Percentiles rank a stretch among this genome's conserved stretches.
phyloP scores from a whole-genome alignment of 176 grass and related monocot species.

The Dactylis glomerata region DNA sequence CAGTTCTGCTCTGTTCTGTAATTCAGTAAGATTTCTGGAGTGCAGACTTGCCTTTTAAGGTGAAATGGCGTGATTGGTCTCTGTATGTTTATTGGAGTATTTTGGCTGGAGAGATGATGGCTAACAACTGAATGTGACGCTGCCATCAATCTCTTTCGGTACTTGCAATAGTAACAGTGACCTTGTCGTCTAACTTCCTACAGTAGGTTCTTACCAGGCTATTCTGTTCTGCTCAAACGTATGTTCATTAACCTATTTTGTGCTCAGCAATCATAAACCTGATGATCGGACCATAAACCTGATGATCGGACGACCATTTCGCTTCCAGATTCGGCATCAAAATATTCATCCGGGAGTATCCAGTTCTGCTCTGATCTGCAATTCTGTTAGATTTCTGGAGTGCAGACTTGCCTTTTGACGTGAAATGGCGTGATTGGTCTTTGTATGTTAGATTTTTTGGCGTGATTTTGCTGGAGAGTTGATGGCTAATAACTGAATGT shows the following conservation, averaged over 20 bases:
- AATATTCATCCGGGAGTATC: too few species aligned
- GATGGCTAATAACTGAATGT: not conserved
- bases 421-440: not conserved
- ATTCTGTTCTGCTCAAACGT: not conserved
- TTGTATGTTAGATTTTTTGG: not conserved
- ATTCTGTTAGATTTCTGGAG: not conserved
- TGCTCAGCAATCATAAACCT: not conserved
- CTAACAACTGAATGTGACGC: not conserved
- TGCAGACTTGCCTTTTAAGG: not conserved
- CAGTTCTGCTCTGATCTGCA: not conserved
- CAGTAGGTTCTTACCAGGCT: too few species aligned
- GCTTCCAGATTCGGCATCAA: too few species aligned
- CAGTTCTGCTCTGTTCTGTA: not conserved
- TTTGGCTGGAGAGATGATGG: not conserved
- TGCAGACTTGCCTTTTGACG: not conserved
- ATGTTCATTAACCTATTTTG: not conserved
- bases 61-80: not conserved
- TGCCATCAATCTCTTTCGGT: not conserved
- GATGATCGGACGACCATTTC: too few species aligned
- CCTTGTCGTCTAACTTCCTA: not conserved
- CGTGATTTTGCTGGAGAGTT: not conserved
- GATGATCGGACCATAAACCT: too few species aligned
- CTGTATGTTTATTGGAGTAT: not conserved
- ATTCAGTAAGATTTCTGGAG: not conserved
- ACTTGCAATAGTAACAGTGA: not conserved